Conservation (phyloP, 495 filamentous ascomycete species). For the Daldinia vernicosa region DNA sequence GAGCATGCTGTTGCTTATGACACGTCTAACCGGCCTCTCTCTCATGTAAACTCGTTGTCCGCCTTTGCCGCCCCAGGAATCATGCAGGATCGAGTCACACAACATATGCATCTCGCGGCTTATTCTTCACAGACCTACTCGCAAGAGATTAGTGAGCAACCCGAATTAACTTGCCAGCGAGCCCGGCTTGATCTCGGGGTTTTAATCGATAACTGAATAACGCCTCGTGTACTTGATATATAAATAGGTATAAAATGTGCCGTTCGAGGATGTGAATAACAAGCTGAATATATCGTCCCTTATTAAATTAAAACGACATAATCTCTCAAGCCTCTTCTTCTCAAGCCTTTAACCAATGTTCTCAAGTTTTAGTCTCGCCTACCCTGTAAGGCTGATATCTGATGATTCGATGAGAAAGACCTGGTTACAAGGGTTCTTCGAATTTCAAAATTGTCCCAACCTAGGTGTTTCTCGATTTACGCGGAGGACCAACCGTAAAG, state of each 20-base stretch:
- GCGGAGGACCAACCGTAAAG: conserved; percentile 16
- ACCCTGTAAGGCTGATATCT: conserved; percentile 8
- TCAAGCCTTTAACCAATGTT: neutral
- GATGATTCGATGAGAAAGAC: conserved; percentile 15
- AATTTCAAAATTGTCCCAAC: conserved; percentile 9
- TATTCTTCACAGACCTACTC: conserved; percentile 14
- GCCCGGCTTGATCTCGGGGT: conserved; percentile 8
- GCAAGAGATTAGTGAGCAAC: conserved; percentile 12
- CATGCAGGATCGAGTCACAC: conserved; percentile 40
- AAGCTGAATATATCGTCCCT: neutral
- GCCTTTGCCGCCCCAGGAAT: conserved; percentile 33
- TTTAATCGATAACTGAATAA: conserved; percentile 8
- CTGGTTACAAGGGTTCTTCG: neutral
- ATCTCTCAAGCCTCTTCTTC: neutral
- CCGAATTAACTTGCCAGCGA: conserved; percentile 3
- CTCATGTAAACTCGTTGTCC: conserved; percentile 9
- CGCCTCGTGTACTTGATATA: neutral
- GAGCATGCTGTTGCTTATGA: conserved; percentile 4
- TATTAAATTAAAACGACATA: neutral
- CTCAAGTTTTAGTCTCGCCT: neutral
- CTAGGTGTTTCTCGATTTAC: neutral
- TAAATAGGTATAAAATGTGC: neutral
- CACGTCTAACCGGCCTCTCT: conserved; percentile 11
- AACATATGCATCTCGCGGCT: conserved; percentile 22
- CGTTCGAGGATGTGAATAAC: neutral